phyloP scores from a whole-genome alignment of 2,329 filamentous ascomycete genomes.

The Fusarium mundagurra region DNA sequence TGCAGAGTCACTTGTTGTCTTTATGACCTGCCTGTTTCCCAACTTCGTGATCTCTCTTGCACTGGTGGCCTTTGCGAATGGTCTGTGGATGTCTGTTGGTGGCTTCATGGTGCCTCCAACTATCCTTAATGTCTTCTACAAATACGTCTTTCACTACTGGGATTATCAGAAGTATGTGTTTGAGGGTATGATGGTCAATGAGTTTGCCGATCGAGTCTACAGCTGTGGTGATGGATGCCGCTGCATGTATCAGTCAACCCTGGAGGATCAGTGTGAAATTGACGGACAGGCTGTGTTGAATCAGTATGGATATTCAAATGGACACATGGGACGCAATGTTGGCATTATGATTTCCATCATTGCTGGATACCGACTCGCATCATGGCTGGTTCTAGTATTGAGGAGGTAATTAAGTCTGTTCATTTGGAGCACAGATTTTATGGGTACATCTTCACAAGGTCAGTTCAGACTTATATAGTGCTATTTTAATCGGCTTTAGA shows the following conservation, averaged over 20 bases:
- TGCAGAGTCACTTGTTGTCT: slow-evolving; percentile 83
- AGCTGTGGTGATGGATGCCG: slow-evolving; percentile 58
- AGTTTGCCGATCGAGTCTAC: slow-evolving; percentile 75
- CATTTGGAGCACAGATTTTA: neutral
- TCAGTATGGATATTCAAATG: slow-evolving; percentile 74
- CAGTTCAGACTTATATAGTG: neutral
- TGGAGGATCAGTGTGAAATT: slow-evolving; percentile 69
- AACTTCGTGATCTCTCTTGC: slow-evolving; percentile 84
- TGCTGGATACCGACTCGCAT: slow-evolving; percentile 63
- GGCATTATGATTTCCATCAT: slow-evolving; percentile 84
- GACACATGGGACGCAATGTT: slow-evolving; percentile 77
- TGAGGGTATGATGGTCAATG: slow-evolving; percentile 93
- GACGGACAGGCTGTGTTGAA: slow-evolving; percentile 75
- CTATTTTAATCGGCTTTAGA: neutral
- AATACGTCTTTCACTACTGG: slow-evolving; percentile 88
- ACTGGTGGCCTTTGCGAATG: slow-evolving; percentile 85
- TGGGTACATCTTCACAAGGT: neutral
- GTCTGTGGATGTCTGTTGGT: slow-evolving; percentile 87
- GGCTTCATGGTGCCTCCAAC: slow-evolving; percentile 81
- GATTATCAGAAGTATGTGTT: slow-evolving; percentile 90
- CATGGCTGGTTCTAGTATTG: slow-evolving; percentile 67
- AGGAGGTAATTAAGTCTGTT: slow-evolving; percentile 22
- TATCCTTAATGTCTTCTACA: slow-evolving; percentile 83
- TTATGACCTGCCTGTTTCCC: slow-evolving; percentile 77
- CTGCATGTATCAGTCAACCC: slow-evolving; percentile 76